A percentile compares a stretch with the other conserved stretches of the same genome.
These are phyloP conservation scores for Anthracocystis panici-leucophaei DNA, from an alignment of 1,284 basidiomycete genomes.

Conservation along the genomic window DNA sequence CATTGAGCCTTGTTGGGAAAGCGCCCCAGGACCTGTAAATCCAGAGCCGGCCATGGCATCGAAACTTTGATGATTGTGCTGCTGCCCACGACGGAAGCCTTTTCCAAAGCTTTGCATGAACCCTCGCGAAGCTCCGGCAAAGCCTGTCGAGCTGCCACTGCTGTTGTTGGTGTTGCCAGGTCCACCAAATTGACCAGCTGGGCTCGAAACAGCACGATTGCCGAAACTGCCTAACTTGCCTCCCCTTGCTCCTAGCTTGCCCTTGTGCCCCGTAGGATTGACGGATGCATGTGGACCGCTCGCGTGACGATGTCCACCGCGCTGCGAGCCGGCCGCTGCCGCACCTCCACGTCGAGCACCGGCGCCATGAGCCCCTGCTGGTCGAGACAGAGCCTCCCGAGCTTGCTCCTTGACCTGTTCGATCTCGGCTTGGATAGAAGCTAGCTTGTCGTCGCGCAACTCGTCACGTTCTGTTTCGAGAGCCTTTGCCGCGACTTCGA, in stretches of 20 bases:
- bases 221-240: conserved; percentile 38
- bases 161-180: conserved; percentile 12
- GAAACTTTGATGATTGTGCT: conserved; percentile 31
- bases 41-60: conserved; percentile 24
- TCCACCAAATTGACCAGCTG: conserved; percentile 33
- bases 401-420: conserved; percentile 43
- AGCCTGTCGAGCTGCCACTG: conserved; percentile 17
- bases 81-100: conserved; percentile 38
- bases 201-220: conserved; percentile 40
- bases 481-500: conserved; percentile 28
- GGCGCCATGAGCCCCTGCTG: conserved; percentile 10
- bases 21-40: conserved; percentile 16
- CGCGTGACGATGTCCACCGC: conserved; percentile 44
- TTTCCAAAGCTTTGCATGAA: conserved; percentile 52
- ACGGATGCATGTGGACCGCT: conserved; percentile 34
- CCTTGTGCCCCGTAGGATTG: conserved; percentile 21
- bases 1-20: conserved; percentile 16
- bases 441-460: conserved; percentile 42
- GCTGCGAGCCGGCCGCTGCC: conserved; percentile 23
- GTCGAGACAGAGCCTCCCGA: conserved; percentile 28
- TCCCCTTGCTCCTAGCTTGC: conserved; percentile 34
- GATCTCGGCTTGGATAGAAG: conserved; percentile 36
- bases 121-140: conserved; percentile 32
- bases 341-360: conserved; percentile 32
- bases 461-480: conserved; percentile 44